These are phyloP conservation scores for Cryptosporidium sp. DNA, from an alignment of 169 alveolate species.

Conservation along the genomic window DNA sequence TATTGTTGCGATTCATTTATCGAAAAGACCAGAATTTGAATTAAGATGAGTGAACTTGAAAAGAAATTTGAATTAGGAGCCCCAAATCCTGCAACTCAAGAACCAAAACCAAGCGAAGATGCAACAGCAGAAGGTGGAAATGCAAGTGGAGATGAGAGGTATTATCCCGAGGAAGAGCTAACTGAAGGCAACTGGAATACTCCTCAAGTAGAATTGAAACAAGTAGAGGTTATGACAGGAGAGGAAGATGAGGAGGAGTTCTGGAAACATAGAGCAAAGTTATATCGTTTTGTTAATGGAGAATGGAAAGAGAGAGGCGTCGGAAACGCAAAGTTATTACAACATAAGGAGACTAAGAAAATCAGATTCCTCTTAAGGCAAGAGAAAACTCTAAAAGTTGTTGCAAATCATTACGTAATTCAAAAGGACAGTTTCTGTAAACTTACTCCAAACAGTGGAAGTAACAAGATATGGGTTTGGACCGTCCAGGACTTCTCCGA, in stretches of 20 bases:
- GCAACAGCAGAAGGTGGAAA: constrained; percentile 69
- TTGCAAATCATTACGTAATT: constrained; percentile 93
- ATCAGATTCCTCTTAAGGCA: constrained; percentile 95
- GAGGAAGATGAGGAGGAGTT: constrained; percentile 95
- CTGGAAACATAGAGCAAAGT: constrained; percentile 93
- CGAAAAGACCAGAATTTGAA: background rate
- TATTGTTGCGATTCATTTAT: background rate
- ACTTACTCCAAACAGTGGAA: constrained; percentile 94
- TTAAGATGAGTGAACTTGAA: constrained; percentile 30
- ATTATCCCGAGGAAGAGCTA: constrained; percentile 86
- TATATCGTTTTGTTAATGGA: constrained; percentile 92
- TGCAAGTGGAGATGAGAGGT: constrained; percentile 78
- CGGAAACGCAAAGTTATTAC: constrained; percentile 94
- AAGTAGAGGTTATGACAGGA: constrained; percentile 93
- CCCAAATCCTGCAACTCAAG: constrained; percentile 14
- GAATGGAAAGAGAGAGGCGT: constrained; percentile 98
- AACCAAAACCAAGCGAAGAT: background rate
- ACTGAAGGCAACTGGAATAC: constrained; percentile 90
- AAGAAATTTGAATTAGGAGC: constrained; percentile 22
- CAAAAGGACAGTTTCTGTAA: constrained; percentile 91
- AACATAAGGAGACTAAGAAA: constrained; percentile 91
- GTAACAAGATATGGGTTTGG: constrained; percentile 97
- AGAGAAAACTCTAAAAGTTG: constrained; percentile 95
- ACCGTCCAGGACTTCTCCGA: constrained; percentile 95
- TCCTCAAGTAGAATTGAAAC: constrained; percentile 91